These are phyloP conservation scores for Nepenthes alata DNA, from an alignment of 179 eudicot genomes.

Conservation along the genomic window DNA sequence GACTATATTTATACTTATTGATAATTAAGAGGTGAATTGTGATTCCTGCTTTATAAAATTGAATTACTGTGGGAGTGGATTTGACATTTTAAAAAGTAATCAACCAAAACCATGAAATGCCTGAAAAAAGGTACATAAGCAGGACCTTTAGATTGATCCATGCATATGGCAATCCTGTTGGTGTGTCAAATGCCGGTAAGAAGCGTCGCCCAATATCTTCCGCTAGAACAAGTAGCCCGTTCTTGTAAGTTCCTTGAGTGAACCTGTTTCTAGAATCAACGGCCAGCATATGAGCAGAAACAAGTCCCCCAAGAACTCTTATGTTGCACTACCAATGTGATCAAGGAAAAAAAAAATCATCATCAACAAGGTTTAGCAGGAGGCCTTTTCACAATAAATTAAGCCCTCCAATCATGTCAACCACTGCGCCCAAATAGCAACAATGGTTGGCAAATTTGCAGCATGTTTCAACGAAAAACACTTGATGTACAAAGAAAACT, in stretches of 20 bases:
- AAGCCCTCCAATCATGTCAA: not conserved
- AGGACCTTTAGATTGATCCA: constrained; percentile 87
- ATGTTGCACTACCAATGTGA: constrained; percentile 92
- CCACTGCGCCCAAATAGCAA: not conserved
- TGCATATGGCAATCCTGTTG: constrained; percentile 93
- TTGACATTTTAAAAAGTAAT: too few species aligned
- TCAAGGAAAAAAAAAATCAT: constrained; percentile 16
- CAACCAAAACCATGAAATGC: not conserved
- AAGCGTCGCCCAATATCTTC: constrained; percentile 80
- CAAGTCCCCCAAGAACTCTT: constrained; percentile 99
- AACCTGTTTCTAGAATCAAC: constrained; percentile 98
- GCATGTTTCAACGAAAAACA: too few species aligned
- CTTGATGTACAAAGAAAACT: too few species aligned
- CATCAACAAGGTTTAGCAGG: constrained; percentile 18
- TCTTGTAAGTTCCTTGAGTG: constrained; percentile 61
- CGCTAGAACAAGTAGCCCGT: constrained; percentile 72
- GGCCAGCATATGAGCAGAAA: constrained; percentile 99
- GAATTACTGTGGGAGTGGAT: not conserved
- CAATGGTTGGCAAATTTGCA: too few species aligned
- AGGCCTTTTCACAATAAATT: constrained; percentile 1
- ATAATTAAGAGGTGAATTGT: constrained; percentile 5
- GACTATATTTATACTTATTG: constrained; percentile 23
- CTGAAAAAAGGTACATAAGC: too few species aligned
- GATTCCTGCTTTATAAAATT: not conserved
- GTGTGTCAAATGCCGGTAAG: constrained; percentile 78